phyloP scores from a whole-genome alignment of 305 asterid species.

The Fraxinus greggii region DNA sequence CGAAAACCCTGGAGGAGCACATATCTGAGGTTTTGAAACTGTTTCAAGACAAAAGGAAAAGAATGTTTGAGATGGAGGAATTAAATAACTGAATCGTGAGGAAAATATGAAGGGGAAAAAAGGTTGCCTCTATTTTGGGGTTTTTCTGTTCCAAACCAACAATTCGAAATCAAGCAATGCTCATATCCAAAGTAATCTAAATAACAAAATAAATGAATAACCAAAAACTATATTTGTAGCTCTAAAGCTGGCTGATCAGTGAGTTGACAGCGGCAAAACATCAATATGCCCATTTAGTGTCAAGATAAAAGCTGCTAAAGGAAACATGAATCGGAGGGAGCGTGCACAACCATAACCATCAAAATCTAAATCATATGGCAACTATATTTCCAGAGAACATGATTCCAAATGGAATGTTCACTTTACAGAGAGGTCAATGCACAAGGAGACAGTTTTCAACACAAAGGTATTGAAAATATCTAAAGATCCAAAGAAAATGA shows the following conservation, averaged over 20 bases:
- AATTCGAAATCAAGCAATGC: background rate
- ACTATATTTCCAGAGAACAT: background rate
- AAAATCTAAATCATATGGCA: background rate
- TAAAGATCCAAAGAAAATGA: conserved; percentile 8
- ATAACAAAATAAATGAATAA: background rate
- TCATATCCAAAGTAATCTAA: background rate
- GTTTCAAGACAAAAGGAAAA: conserved; percentile 30
- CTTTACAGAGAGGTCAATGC: background rate
- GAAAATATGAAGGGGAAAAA: background rate
- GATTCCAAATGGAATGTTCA: background rate
- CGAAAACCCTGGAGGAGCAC: conserved; percentile 77
- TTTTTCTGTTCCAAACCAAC: background rate
- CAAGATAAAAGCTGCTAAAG: background rate
- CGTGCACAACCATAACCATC: background rate
- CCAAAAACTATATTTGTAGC: background rate
- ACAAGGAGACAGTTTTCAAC: background rate
- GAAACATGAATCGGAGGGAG: background rate
- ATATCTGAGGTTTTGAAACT: conserved; percentile 77
- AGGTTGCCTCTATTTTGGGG: background rate
- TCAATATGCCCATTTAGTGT: background rate
- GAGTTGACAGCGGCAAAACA: background rate
- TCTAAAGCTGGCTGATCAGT: background rate
- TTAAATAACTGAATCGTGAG: background rate
- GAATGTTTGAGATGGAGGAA: conserved; percentile 9
- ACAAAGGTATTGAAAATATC: background rate